A percentile compares a stretch with the other conserved stretches of the same genome.
phyloP scores from a whole-genome alignment of 331 rosid species.

The Acacia pycnantha region DNA sequence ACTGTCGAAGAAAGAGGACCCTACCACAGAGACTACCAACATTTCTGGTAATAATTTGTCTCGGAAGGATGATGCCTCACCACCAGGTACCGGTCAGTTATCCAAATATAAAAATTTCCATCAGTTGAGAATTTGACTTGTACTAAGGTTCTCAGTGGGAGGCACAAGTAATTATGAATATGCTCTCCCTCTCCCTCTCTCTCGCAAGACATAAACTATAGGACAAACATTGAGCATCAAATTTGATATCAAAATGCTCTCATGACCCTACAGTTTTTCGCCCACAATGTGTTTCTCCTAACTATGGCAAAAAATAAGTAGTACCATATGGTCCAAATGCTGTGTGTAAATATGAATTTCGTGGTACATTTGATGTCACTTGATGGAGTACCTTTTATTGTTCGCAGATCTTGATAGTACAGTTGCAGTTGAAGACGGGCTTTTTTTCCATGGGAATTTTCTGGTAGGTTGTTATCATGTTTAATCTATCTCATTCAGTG shows the following conservation, averaged over 20 bases:
- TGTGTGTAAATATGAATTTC: constrained; percentile 13
- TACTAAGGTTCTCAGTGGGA: not conserved
- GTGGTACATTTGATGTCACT: constrained; percentile 7
- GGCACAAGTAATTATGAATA: not conserved
- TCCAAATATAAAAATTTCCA: constrained; percentile 8
- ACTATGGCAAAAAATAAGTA: constrained; percentile 2
- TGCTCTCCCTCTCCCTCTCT: not conserved
- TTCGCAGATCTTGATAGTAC: constrained; percentile 47
- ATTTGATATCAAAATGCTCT: constrained; percentile 6
- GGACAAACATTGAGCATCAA: constrained; percentile 6
- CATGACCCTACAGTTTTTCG: not conserved
- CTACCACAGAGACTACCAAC: constrained; percentile 32
- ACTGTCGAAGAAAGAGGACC: constrained; percentile 35
- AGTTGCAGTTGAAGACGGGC: constrained; percentile 42
- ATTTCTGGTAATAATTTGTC: constrained; percentile 24
- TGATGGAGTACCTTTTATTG: constrained; percentile 34
- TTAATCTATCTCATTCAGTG: not conserved
- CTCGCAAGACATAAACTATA: not conserved
- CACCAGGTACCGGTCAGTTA: constrained; percentile 53
- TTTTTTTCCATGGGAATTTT: constrained; percentile 58
- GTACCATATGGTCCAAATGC: not conserved
- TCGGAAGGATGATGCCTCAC: constrained; percentile 40
- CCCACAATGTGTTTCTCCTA: not conserved
- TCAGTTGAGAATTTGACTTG: constrained; percentile 20
- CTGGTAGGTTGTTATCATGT: constrained; percentile 44